Conservation (phyloP, 345 rosid species). For the Psidium guajava region DNA sequence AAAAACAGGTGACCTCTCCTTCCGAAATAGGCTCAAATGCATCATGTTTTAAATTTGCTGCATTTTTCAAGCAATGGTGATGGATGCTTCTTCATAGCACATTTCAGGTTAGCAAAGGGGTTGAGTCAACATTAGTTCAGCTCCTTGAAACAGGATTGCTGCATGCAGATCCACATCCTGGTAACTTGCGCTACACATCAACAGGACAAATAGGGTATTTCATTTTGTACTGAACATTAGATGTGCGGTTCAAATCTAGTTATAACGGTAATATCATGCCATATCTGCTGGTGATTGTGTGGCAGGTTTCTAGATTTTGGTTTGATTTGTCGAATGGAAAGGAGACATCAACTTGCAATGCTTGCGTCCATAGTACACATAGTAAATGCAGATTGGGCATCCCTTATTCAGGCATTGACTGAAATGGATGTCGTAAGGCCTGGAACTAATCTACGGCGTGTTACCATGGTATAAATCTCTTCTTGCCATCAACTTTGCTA, state of each 20-base stretch:
- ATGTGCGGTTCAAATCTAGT: not conserved
- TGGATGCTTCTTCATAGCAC: constrained; percentile 1
- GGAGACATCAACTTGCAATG: constrained; percentile 86
- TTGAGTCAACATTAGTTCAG: constrained; percentile 85
- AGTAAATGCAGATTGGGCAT: constrained; percentile 85
- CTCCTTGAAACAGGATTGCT: constrained; percentile 89
- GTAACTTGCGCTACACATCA: constrained; percentile 76
- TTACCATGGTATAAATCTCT: constrained; percentile 51
- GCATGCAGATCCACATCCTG: constrained; percentile 99
- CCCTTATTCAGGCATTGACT: constrained; percentile 61
- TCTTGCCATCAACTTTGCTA: not conserved
- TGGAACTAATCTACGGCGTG: constrained; percentile 53
- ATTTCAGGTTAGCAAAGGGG: constrained; percentile 78
- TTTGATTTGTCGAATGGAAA: constrained; percentile 88
- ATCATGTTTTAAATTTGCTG: not conserved
- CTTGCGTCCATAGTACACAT: constrained; percentile 89
- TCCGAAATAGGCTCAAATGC: not conserved
- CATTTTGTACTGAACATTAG: not conserved
- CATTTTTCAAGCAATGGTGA: constrained; percentile 3
- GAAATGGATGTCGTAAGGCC: constrained; percentile 93
- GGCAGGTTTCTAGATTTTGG: constrained; percentile 92
- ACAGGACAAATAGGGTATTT: constrained; percentile 81
- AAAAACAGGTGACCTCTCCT: not conserved
- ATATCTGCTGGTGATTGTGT: constrained; percentile 7
- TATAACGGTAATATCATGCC: not conserved